phyloP scores from a whole-genome alignment of 2,329 filamentous ascomycete genomes.

The Hymenoscyphus occultus region DNA sequence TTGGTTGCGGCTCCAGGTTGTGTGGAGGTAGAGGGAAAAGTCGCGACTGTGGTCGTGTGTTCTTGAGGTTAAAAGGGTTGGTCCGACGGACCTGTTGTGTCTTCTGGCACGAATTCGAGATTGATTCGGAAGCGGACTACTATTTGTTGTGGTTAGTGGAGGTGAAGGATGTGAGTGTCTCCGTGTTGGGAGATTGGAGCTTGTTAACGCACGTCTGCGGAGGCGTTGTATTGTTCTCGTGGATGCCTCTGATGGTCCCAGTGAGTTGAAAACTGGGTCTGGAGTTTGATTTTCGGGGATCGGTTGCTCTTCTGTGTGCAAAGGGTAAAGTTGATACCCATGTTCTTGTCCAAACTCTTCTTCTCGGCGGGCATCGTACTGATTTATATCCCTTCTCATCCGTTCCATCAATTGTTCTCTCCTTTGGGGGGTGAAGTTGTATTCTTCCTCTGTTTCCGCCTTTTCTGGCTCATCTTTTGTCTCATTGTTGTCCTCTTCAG shows the following conservation, averaged over 20 bases:
- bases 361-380: conserved; percentile 4
- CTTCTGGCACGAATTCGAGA: not conserved
- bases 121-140: not conserved
- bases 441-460: not conserved
- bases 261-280: not conserved
- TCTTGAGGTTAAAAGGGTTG: not conserved
- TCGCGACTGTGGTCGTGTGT: not conserved
- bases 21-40: not conserved
- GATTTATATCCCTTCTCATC: conserved; percentile 6
- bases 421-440: conserved; percentile 2
- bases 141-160: conserved; percentile 6
- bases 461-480: too few relatives aligned
- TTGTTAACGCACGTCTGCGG: not conserved
- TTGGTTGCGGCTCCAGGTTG: not conserved
- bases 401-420: not conserved
- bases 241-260: not conserved
- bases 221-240: not conserved
- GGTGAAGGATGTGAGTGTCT: not conserved
- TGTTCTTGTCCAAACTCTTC: conserved; percentile 3
- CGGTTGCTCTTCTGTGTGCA: not conserved
- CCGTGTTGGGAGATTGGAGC: not conserved
- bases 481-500: not conserved
- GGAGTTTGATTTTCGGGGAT: not conserved
- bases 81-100: not conserved
- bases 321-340: conserved; percentile 2